phyloP scores from a whole-genome alignment of 2,329 filamentous ascomycete genomes.

The Nakataea oryzae region DNA sequence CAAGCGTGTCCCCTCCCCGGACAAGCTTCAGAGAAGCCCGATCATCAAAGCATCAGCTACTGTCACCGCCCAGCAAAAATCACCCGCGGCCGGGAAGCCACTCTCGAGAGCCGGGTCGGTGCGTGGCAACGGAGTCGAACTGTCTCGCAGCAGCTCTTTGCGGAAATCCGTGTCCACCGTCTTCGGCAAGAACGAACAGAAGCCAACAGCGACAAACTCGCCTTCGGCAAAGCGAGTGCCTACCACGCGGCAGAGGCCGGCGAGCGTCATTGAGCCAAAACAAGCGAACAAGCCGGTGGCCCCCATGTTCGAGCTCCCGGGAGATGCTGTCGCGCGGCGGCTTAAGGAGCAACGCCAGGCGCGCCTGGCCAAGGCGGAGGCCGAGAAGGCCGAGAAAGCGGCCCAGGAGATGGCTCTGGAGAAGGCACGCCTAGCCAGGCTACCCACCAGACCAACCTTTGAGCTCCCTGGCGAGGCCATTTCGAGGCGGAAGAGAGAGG shows the following conservation, averaged over 20 bases:
- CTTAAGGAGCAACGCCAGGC: conserved; percentile 49
- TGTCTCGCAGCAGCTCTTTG: conserved; percentile 19
- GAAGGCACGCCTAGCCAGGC: conserved; percentile 34
- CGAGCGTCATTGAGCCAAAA: conserved; percentile 34
- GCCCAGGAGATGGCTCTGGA: conserved; percentile 15
- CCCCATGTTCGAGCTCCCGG: conserved; percentile 51
- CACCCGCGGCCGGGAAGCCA: conserved; percentile 8
- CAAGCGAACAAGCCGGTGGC: conserved; percentile 34
- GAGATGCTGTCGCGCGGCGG: conserved; percentile 47
- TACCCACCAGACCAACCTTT: conserved; percentile 44
- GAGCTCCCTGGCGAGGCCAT: conserved; percentile 55
- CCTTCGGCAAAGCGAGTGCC: conserved; percentile 17
- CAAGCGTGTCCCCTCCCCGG: conserved; percentile 19
- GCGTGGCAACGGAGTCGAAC: conserved; percentile 23
- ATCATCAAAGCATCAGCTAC: conserved; percentile 4
- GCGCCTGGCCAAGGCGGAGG: conserved; percentile 29
- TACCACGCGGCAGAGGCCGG: conserved; percentile 16
- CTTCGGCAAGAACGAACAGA: conserved; percentile 13
- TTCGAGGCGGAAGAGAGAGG: conserved; percentile 42
- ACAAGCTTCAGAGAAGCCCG: conserved; percentile 12
- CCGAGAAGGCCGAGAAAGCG: conserved; percentile 13
- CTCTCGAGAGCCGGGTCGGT: conserved; percentile 24
- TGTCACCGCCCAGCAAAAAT: conserved; percentile 7
- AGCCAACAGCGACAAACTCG: conserved; percentile 4
- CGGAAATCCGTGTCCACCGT: conserved; percentile 32